phyloP scores from a whole-genome alignment of 768 basidiomycete species.

The Lentinula raphanica region DNA sequence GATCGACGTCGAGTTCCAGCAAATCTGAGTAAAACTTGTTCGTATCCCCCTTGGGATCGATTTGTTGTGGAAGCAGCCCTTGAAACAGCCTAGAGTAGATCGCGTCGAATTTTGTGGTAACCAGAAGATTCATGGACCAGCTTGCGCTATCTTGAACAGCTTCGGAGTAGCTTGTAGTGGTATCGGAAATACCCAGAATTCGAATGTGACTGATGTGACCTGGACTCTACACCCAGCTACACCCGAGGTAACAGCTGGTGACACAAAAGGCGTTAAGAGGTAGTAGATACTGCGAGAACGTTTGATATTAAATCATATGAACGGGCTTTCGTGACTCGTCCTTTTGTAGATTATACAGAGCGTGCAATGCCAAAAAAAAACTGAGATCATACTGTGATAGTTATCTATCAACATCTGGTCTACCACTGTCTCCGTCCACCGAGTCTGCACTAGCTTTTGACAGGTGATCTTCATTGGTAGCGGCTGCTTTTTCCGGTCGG shows the following conservation, averaged over 20 bases:
- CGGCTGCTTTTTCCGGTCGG: conserved; percentile 25
- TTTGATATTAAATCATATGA: not conserved
- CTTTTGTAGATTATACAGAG: conserved; percentile 8
- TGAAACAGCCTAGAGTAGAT: conserved; percentile 48
- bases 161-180: too few species aligned
- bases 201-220: too few species aligned
- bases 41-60: conserved; percentile 38
- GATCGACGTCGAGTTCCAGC: conserved; percentile 48
- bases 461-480: conserved; percentile 23
- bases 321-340: not conserved
- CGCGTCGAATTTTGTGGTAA: conserved; percentile 43
- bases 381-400: not conserved
- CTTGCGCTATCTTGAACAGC: too few species aligned
- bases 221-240: too few species aligned
- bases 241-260: too few species aligned
- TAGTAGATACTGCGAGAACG: not conserved
- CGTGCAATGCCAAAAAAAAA: not conserved
- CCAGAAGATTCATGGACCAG: conserved; percentile 6
- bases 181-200: too few species aligned
- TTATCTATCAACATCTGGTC: conserved; percentile 17
- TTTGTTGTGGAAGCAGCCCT: conserved; percentile 38
- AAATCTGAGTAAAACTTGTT: conserved; percentile 49
- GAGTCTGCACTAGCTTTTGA: conserved; percentile 33
- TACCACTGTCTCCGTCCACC: conserved; percentile 27
- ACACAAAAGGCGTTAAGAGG: too few species aligned